Percentiles rank a stretch among this genome's conserved stretches.
Evolutionary conservation across 1,284 basidiomycete genomes (phyloP).

Genomic region (Volvariella volvacea): DNA sequence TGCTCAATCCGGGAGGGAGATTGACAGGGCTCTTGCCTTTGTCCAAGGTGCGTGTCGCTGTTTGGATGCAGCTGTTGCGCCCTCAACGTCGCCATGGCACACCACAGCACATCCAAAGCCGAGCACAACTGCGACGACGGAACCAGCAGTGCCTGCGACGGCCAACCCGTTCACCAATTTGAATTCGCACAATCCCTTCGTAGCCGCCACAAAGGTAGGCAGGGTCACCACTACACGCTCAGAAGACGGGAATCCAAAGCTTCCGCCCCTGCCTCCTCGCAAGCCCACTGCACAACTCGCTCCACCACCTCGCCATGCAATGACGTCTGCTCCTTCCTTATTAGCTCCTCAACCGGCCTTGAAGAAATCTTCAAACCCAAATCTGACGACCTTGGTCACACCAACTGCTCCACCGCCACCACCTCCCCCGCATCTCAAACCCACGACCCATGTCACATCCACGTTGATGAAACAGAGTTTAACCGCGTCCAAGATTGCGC

Average conservation of each 20-base stretch:
- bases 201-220: constrained; percentile 12
- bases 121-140: neutral
- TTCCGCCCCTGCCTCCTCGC: constrained; percentile 23
- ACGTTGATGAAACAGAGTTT: constrained; percentile 64
- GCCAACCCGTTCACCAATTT: constrained; percentile 7
- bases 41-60: constrained; percentile 49
- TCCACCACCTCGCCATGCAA: constrained; percentile 11
- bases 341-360: constrained; percentile 18
- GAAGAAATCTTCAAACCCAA: constrained; percentile 18
- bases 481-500: constrained; percentile 61
- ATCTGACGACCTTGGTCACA: constrained; percentile 12
- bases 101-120: constrained; percentile 1
- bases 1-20: constrained; percentile 47
- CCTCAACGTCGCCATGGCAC: neutral
- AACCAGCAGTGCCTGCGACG: no score
- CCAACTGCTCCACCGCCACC: constrained; percentile 20
- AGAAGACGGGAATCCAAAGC: constrained; percentile 9
- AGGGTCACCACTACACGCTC: constrained; percentile 8
- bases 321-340: constrained; percentile 13
- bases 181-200: constrained; percentile 9
- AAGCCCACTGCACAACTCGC: constrained; percentile 15
- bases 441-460: constrained; percentile 39
- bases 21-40: constrained; percentile 60
- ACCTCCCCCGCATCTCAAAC: constrained; percentile 23
- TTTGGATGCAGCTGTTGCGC: neutral